Evolutionary conservation across 441 rosid genomes (phyloP), one percentile per base, ranked within the genome.

Genomic region (Cnidoscolus chayamansa): DNA sequence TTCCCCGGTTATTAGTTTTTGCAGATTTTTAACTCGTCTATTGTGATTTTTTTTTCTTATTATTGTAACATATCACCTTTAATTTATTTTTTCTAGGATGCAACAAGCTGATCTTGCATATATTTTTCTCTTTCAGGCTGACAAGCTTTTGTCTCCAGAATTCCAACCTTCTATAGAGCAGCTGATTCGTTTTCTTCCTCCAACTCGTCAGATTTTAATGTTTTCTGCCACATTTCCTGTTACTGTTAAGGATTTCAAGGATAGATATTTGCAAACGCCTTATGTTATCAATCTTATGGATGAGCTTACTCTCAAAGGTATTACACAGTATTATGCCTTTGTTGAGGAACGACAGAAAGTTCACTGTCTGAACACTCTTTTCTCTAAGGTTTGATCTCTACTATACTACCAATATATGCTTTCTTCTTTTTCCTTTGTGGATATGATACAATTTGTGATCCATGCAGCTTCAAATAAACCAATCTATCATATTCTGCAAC

Each of bases 321-420:
- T 94, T 71, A 92, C 97, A 1, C 98, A 94, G 72, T 94, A 35
- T 77, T 94, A 94, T 88, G 98, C 98, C 65, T 94, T 94, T 74
- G 98, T 94, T 77, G 98, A 94, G 85, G 98, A 94, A 79, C 84
- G 98, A 49, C 98, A 94, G 93, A 94, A 94, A 89, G 96, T 94
- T 74, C 98, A 94, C 80, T 94, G 97, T 84, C 85, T 94, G 56
- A 94, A 92, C 85, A 94, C 98, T 6, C 93, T 94, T 48, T 94
- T 94, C 84, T 90, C 97, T 50, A 94, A 94, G 98, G 98, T 94
- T 73, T 76, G 87, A 70, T 71, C 53, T 66, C 60, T 74, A 20
- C 62, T 48, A 49, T 57, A 65, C 40, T 73, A 43, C 51, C 68
- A 19, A 48, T 43, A 48, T 30, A 1, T 79, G 64, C 55, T 63